A percentile compares a stretch with the other conserved stretches of the same genome.
Evolutionary conservation across 768 basidiomycete species (phyloP).

Genomic region (Chalciporus chontae): DNA sequence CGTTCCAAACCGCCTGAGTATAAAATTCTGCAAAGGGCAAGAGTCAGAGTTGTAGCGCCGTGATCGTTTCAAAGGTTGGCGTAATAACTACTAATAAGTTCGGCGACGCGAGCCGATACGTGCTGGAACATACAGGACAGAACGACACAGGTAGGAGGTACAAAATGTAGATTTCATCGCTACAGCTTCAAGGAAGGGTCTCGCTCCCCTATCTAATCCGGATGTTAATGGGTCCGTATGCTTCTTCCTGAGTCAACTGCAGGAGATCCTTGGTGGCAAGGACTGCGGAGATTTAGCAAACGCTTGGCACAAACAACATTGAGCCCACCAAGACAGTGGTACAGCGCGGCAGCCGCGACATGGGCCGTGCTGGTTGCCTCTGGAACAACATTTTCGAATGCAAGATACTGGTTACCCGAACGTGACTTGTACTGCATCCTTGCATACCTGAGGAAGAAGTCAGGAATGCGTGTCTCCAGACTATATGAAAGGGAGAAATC

Average conservation of each 20-base stretch:
- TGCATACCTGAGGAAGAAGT: slow-evolving; percentile 52
- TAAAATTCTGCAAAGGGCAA: too few species aligned
- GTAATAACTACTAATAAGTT: too few species aligned
- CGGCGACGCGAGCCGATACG: background rate
- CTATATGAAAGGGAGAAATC: slow-evolving; percentile 14
- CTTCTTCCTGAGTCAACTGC: slow-evolving; percentile 51
- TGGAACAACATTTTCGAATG: slow-evolving; percentile 67
- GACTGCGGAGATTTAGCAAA: slow-evolving; percentile 40
- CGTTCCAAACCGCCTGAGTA: too few species aligned
- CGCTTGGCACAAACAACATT: background rate
- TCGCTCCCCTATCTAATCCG: slow-evolving; percentile 29
- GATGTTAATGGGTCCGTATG: slow-evolving; percentile 55
- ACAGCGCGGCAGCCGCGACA: slow-evolving; percentile 79
- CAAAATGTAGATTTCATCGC: too few species aligned
- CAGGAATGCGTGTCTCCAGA: slow-evolving; percentile 4
- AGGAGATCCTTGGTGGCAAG: slow-evolving; percentile 74
- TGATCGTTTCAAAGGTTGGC: too few species aligned
- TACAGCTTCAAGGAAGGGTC: too few species aligned
- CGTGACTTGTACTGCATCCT: slow-evolving; percentile 71
- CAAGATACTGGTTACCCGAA: slow-evolving; percentile 45
- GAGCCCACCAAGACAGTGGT: slow-evolving; percentile 75
- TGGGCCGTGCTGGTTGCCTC: slow-evolving; percentile 63
- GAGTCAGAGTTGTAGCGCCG: too few species aligned
- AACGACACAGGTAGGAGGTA: too few species aligned
- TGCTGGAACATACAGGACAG: too few species aligned